A percentile compares a stretch with the other conserved stretches of the same genome.
phyloP scores from a whole-genome alignment of 768 basidiomycete species.

The Heimioporus sp. region DNA sequence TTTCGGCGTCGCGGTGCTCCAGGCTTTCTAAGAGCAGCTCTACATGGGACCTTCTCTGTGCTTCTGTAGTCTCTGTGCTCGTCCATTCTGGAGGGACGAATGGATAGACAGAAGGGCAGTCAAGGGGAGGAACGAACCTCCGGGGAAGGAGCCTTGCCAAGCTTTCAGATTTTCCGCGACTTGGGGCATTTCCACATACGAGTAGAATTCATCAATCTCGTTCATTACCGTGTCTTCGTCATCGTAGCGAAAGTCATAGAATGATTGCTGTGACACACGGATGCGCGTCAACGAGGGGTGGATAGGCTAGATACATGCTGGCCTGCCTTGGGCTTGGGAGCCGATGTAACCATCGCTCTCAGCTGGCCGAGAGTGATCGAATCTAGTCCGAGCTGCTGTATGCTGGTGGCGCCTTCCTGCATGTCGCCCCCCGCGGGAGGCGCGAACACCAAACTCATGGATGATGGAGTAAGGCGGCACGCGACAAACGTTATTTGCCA shows the following conservation, averaged over 20 bases:
- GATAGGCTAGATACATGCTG: constrained; percentile 5
- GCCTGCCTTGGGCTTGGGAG: constrained; percentile 73
- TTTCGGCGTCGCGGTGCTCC: constrained; percentile 81
- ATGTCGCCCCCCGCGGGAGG: constrained; percentile 26
- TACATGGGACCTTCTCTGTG: constrained; percentile 68
- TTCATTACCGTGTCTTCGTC: constrained; percentile 96
- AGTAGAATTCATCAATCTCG: constrained; percentile 97
- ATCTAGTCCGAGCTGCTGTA: constrained; percentile 50
- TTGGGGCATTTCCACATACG: constrained; percentile 93
- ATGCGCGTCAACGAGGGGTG: constrained; percentile 17
- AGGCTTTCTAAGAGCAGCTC: constrained; percentile 82
- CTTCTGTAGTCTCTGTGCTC: constrained; percentile 47
- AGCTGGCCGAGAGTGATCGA: constrained; percentile 83
- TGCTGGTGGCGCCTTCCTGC: constrained; percentile 29
- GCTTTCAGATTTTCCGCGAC: constrained; percentile 84
- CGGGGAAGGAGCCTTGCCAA: constrained; percentile 81
- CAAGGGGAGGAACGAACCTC: constrained; percentile 47
- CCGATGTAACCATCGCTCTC: constrained; percentile 65
- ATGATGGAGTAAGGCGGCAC: neutral
- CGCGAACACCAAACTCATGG: constrained; percentile 35
- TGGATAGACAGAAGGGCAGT: neutral
- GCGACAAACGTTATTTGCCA: constrained; percentile 21
- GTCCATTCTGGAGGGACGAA: constrained; percentile 67
- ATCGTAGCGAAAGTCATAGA: constrained; percentile 91
- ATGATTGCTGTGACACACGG: constrained; percentile 60